Evolutionary conservation across 768 basidiomycete genomes (phyloP).

Genomic region (Tricholoma sp.): DNA sequence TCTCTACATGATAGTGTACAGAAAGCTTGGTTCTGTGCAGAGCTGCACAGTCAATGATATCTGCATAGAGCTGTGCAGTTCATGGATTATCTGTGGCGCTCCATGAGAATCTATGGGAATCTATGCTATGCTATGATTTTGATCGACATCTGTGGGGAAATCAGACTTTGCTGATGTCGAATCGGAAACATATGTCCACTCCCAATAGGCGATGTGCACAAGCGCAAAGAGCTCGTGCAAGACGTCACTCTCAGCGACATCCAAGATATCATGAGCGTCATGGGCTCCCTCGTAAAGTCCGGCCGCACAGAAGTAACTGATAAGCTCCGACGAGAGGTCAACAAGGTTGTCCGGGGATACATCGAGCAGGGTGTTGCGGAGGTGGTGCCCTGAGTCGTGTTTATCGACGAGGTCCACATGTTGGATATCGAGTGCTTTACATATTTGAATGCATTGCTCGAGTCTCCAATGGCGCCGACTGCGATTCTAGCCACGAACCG

Average conservation of each 20-base stretch:
- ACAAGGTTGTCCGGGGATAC: slow-evolving; percentile 95
- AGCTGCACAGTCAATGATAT: too few relatives aligned
- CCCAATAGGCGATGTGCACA: slow-evolving; percentile 48
- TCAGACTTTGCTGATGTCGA: too few relatives aligned
- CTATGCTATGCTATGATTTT: too few relatives aligned
- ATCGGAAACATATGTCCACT: slow-evolving; percentile 98
- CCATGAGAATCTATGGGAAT: too few relatives aligned
- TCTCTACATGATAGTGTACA: too few relatives aligned
- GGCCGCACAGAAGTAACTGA: slow-evolving; percentile 96
- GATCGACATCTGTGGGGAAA: too few relatives aligned
- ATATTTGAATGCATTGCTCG: too few relatives aligned
- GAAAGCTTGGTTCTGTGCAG: too few relatives aligned
- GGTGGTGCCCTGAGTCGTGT: slow-evolving; percentile 95
- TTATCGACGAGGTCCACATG: slow-evolving; percentile 88
- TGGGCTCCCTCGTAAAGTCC: slow-evolving; percentile 87
- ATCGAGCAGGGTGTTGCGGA: slow-evolving; percentile 99
- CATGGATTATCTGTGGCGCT: too few relatives aligned
- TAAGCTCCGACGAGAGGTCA: slow-evolving; percentile 91
- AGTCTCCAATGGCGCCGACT: slow-evolving; percentile 98
- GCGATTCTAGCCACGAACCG: slow-evolving; percentile 97
- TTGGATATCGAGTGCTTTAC: too few relatives aligned
- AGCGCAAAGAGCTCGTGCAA: slow-evolving; percentile 20
- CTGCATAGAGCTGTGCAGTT: too few relatives aligned
- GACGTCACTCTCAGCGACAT: slow-evolving; percentile 69
- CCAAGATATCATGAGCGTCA: slow-evolving; percentile 98